Evolutionary conservation across 768 basidiomycete species (phyloP).

Genomic region (Podaxis sp.): DNA sequence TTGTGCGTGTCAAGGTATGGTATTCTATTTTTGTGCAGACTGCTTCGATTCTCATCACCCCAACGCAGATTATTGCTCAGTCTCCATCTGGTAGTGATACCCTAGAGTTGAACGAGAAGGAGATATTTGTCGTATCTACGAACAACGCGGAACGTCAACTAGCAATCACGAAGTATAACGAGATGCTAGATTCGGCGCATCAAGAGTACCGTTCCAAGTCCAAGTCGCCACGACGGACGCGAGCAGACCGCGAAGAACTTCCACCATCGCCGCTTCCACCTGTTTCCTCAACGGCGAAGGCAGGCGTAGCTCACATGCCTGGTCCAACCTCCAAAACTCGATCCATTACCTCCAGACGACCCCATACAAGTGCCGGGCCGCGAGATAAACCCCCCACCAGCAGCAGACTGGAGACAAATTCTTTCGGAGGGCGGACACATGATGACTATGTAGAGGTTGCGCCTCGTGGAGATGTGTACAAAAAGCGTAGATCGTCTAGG

Average conservation of each 20-base stretch:
- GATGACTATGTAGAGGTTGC: conserved; percentile 2
- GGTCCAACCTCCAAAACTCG: conserved; percentile 11
- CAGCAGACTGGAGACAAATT: conserved; percentile 14
- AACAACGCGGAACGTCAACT: conserved; percentile 67
- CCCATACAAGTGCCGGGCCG: conserved; percentile 76
- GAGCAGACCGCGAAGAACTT: conserved; percentile 28
- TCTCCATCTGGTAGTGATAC: conserved; percentile 62
- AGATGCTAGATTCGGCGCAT: conserved; percentile 29
- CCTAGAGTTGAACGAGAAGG: conserved; percentile 67
- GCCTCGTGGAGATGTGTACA: conserved; percentile 9
- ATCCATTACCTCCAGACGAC: conserved; percentile 39
- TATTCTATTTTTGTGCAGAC: neutral
- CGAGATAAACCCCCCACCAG: conserved; percentile 47
- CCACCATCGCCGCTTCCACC: conserved; percentile 39
- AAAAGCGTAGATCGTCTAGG: conserved; percentile 16
- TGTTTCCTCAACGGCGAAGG: neutral
- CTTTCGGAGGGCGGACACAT: conserved; percentile 7
- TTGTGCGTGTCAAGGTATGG: conserved; percentile 64
- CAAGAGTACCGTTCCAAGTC: conserved; percentile 45
- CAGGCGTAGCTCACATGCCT: neutral
- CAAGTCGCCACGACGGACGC: conserved; percentile 52
- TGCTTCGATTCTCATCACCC: neutral
- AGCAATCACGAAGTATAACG: conserved; percentile 59
- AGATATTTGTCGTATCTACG: conserved; percentile 64
- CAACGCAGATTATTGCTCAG: conserved; percentile 42